Conservation (phyloP, 192 early-diverging fungal genomes). For the Podila verticillata region DNA sequence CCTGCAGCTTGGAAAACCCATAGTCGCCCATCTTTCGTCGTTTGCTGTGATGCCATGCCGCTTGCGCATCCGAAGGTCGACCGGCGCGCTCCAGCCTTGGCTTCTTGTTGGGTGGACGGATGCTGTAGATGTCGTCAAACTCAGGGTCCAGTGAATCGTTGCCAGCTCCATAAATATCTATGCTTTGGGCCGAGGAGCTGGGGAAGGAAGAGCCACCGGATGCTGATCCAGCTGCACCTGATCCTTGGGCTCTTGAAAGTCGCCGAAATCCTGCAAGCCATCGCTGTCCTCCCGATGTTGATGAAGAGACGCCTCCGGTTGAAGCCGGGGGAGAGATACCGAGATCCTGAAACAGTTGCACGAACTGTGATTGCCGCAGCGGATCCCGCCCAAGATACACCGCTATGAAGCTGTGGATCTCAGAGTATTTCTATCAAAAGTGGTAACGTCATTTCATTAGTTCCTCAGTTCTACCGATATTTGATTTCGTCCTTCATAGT, state of each 20-base stretch:
- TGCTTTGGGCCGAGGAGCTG: no score
- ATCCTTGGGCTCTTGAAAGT: conserved; percentile 29
- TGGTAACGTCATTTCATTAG: not conserved
- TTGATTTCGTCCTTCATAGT: not conserved
- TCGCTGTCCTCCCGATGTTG: conserved; percentile 13
- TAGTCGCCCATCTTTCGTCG: conserved; percentile 26
- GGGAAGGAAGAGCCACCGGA: not conserved
- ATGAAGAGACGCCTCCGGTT: not conserved
- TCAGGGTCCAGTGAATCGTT: conserved; percentile 26
- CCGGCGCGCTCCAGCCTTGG: conserved; percentile 34
- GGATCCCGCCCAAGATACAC: conserved; percentile 49
- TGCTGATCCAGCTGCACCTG: not conserved
- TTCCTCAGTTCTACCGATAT: not conserved
- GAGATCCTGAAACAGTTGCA: conserved; percentile 35
- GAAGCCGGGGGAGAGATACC: conserved; percentile 24
- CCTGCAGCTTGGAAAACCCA: conserved; percentile 26
- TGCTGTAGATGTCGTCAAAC: conserved; percentile 47
- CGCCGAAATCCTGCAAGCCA: conserved; percentile 50
- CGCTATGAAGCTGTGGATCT: conserved; percentile 37
- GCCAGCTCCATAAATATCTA: conserved; percentile 8
- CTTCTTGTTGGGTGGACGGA: conserved; percentile 39
- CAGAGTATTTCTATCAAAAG: conserved; percentile 27
- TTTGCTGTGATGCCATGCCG: conserved; percentile 43
- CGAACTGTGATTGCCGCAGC: conserved; percentile 33
- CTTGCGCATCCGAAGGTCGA: conserved; percentile 31